Evolutionary conservation across 2,329 filamentous ascomycete genomes (phyloP).

Genomic region (Claviceps citrina): DNA sequence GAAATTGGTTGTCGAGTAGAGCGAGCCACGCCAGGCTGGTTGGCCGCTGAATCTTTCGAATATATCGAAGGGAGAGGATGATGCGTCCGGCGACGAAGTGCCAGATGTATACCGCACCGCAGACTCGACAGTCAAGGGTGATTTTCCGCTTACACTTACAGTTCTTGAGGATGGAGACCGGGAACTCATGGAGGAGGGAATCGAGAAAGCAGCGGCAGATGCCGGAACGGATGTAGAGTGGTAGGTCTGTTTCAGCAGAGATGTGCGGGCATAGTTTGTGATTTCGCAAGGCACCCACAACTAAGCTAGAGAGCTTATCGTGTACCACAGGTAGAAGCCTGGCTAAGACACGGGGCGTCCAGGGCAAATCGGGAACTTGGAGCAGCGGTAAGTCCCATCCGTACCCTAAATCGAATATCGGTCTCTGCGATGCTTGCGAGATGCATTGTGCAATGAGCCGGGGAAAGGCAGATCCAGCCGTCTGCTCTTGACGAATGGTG

Average conservation of each 20-base stretch:
- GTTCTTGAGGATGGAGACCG: too few relatives aligned
- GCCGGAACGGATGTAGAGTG: not conserved
- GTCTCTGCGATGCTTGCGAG: too few relatives aligned
- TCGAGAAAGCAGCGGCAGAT: conserved; percentile 1
- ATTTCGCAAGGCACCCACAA: not conserved
- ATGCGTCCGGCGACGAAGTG: not conserved
- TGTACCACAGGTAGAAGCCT: too few relatives aligned
- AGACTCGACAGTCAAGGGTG: not conserved
- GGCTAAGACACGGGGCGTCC: too few relatives aligned
- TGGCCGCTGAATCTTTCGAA: not conserved
- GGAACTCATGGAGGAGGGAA: too few relatives aligned
- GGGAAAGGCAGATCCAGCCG: not conserved
- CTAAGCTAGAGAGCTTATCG: not conserved
- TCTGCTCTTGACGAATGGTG: too few relatives aligned
- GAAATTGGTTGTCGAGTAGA: not conserved
- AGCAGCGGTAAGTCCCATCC: not conserved
- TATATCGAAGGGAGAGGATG: not conserved
- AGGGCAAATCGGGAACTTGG: too few relatives aligned
- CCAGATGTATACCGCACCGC: conserved; percentile 1
- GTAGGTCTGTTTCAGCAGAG: not conserved
- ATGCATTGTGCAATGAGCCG: not conserved
- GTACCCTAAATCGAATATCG: not conserved
- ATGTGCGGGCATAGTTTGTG: not conserved
- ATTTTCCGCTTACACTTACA: not conserved
- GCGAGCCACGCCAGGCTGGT: conserved; percentile 1